Conservation (phyloP, 2,329 filamentous ascomycete genomes). For the Colletotrichum sp. region DNA sequence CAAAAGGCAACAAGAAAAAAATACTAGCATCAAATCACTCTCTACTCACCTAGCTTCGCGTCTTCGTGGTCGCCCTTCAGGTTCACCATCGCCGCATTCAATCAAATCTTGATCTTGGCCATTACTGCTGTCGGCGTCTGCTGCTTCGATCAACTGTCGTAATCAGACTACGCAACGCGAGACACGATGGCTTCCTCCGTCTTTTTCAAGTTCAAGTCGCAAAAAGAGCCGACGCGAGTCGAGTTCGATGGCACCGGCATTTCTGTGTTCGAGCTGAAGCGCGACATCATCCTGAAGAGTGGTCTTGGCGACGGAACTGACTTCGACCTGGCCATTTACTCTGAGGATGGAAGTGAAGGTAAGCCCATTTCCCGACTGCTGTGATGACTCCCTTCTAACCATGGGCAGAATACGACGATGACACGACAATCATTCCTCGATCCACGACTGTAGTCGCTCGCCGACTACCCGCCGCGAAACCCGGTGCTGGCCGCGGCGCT, state of each 20-base stretch:
- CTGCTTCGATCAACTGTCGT: conserved; percentile 7
- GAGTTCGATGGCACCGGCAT: conserved; percentile 98
- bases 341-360: conserved; percentile 92
- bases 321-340: conserved; percentile 94
- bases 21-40: conserved; percentile 24
- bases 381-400: background rate
- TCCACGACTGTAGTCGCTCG: conserved; percentile 93
- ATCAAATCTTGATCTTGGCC: background rate
- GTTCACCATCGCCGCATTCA: background rate
- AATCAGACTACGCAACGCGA: background rate
- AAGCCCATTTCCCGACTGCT: conserved; percentile 39
- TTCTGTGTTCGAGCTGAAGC: conserved; percentile 97
- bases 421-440: conserved; percentile 95
- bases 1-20: conserved; percentile 24
- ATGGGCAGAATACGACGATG: conserved; percentile 88
- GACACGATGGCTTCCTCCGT: conserved; percentile 89
- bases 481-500: conserved; percentile 87
- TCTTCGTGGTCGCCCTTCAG: conserved; percentile 11
- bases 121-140: background rate
- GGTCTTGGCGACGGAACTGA: conserved; percentile 94
- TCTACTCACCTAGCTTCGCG: conserved; percentile 18
- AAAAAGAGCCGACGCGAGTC: conserved; percentile 92
- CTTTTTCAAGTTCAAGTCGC: conserved; percentile 99
- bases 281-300: conserved; percentile 95
- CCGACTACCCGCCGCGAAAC: conserved; percentile 81